Percentiles rank a stretch among this genome's conserved stretches.
Evolutionary conservation across 345 rosid genomes (phyloP).

Genomic region (Geranium rotundifolium): DNA sequence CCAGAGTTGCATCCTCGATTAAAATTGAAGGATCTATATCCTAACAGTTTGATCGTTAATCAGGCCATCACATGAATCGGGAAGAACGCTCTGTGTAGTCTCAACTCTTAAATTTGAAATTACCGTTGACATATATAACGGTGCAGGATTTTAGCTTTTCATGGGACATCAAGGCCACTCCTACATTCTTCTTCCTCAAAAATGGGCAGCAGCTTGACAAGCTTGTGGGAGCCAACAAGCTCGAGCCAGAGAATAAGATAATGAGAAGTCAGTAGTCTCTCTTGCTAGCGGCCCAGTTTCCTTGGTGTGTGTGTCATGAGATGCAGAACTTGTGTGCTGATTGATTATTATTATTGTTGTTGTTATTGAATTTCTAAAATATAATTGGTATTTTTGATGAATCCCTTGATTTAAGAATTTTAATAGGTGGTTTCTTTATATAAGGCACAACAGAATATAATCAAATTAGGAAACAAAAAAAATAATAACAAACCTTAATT

Average conservation of each 20-base stretch:
- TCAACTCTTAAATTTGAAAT: no score
- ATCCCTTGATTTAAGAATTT: no score
- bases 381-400: no score
- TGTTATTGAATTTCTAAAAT: no score
- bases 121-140: no score
- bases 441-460: no score
- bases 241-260: slow-evolving; percentile 64
- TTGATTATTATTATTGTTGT: no score
- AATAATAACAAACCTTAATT: no score
- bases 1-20: not conserved
- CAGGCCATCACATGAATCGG: slow-evolving; percentile 73
- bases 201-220: slow-evolving; percentile 67
- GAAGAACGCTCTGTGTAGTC: no score
- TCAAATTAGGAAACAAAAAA: no score
- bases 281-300: not conserved
- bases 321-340: no score
- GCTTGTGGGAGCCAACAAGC: slow-evolving; percentile 83
- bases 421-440: no score
- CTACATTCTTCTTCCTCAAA: slow-evolving; percentile 82
- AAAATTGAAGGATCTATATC: not conserved
- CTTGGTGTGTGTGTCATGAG: not conserved
- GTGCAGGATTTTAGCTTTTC: slow-evolving; percentile 74
- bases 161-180: slow-evolving; percentile 86
- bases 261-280: slow-evolving; percentile 4
- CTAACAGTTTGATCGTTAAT: not conserved